These are phyloP conservation scores for Hypoxylon sp. DNA, from an alignment of 2,329 filamentous ascomycete genomes.

Conservation along the genomic window DNA sequence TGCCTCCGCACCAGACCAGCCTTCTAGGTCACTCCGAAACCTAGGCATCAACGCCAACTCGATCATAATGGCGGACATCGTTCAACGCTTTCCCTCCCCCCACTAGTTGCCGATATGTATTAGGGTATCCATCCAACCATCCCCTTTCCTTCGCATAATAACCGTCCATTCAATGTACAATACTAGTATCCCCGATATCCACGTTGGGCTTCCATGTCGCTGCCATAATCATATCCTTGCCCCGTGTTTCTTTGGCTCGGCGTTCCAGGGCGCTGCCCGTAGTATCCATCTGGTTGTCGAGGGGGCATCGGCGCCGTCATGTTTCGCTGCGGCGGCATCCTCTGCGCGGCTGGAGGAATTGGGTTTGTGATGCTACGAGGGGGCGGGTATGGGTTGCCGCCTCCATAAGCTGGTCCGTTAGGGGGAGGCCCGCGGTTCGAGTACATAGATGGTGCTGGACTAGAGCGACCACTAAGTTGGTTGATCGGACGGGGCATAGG, in stretches of 20 bases:
- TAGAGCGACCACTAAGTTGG: slow-evolving; percentile 38
- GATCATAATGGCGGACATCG: slow-evolving; percentile 17
- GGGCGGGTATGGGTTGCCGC: slow-evolving; percentile 43
- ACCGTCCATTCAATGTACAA: slow-evolving; percentile 18
- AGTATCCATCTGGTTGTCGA: slow-evolving; percentile 44
- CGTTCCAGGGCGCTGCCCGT: slow-evolving; percentile 42
- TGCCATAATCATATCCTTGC: slow-evolving; percentile 45
- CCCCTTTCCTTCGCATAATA: slow-evolving; percentile 8
- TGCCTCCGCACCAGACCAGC: neutral
- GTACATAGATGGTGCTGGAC: slow-evolving; percentile 45
- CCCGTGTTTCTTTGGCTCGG: slow-evolving; percentile 40
- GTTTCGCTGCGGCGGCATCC: slow-evolving; percentile 53
- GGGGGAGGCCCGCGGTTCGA: slow-evolving; percentile 35
- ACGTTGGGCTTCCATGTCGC: slow-evolving; percentile 38
- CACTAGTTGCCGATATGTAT: too few species aligned
- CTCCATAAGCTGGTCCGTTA: slow-evolving; percentile 37
- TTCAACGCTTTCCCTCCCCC: too few species aligned
- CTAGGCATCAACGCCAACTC: slow-evolving; percentile 6
- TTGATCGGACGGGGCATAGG: slow-evolving; percentile 38
- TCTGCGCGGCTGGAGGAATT: slow-evolving; percentile 45
- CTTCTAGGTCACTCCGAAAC: slow-evolving; percentile 4
- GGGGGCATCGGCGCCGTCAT: slow-evolving; percentile 55
- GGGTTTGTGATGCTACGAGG: slow-evolving; percentile 54
- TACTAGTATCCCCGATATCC: slow-evolving; percentile 40
- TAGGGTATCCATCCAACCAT: slow-evolving; percentile 23